Evolutionary conservation across 495 filamentous ascomycete genomes (phyloP), one percentile per base, ranked within the genome.

Genomic region (Jackrogersella multiformis): DNA sequence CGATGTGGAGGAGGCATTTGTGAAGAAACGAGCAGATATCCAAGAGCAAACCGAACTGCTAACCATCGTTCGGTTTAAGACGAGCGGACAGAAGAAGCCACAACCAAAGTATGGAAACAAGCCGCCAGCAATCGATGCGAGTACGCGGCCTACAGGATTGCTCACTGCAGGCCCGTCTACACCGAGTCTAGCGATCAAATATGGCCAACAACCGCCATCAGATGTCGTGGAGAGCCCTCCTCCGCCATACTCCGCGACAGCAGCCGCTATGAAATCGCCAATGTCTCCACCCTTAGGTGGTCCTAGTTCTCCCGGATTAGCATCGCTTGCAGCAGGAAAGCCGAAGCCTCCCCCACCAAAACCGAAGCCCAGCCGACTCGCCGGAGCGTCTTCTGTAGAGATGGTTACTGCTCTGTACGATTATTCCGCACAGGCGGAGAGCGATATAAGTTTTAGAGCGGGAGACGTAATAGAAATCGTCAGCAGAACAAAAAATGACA

Each of bases 371-470:
- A 85, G 82, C 30, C 82, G 86, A 38, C 84, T 98, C 36, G 86
- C 79, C 73, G 89, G 84, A n/a, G 81, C 79, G n/a, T 85, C 86
- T 1, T 73, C 79, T 7, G 74, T 79, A 4, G 93, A 97, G 77
- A 93, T 86, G 5, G 93, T 88, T 24, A 93, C 88, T 9, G 92
- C 92, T 13, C 76, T 96, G 49, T 99, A 97, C 71, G 95, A 98
- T 74, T 99, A 97, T 73, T 92, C 97, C 64, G 95, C 95, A 16
- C 93, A 97, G 71, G 94, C 94, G 2, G 94, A 96, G 56, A 93
- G 93, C 1, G 95, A 99, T 75, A 82, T 99, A 54, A 96, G 91
- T 71, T 99, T 99, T 74, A 86, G 83, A 2, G 87, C 92, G 0
- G 96, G 95, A 3, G 96, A 99, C 61, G 79, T 91, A 24, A 98